These are phyloP conservation scores for Penicillium cosmopolitanum DNA, from an alignment of 495 filamentous ascomycete genomes.

Conservation along the genomic window DNA sequence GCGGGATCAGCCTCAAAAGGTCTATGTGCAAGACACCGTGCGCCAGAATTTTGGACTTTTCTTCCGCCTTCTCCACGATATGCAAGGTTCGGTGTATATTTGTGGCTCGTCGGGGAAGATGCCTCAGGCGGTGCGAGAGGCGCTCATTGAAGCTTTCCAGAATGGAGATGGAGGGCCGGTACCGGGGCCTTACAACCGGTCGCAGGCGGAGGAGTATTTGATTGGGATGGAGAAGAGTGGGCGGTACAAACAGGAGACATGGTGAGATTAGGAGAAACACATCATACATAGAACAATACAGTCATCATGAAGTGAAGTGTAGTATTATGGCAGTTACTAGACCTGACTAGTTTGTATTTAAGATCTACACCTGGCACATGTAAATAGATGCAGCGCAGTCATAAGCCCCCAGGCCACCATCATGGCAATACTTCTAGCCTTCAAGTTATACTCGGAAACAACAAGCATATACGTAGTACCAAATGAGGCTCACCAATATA, in stretches of 20 bases:
- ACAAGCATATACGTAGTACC: neutral
- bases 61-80: slow-evolving; percentile 57
- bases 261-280: slow-evolving; percentile 45
- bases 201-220: slow-evolving; percentile 61
- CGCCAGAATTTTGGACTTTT: slow-evolving; percentile 61
- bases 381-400: neutral
- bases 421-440: too few relatives aligned
- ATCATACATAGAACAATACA: too few relatives aligned
- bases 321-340: too few relatives aligned
- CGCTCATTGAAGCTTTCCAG: slow-evolving; percentile 73
- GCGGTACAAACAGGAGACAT: slow-evolving; percentile 79
- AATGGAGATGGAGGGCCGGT: slow-evolving; percentile 33
- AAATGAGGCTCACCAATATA: neutral
- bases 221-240: slow-evolving; percentile 67
- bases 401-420: neutral
- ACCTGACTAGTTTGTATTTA: neutral
- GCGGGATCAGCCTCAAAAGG: slow-evolving; percentile 70
- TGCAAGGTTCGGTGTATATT: slow-evolving; percentile 66
- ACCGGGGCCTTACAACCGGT: slow-evolving; percentile 36
- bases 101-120: slow-evolving; percentile 87
- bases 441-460: neutral
- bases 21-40: slow-evolving; percentile 90
- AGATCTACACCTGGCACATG: neutral
- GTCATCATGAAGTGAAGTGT: too few relatives aligned
- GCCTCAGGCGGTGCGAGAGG: slow-evolving; percentile 85